Evolutionary conservation across 129 eudicot genomes (phyloP), one percentile per base, ranked within the genome.

Genomic region (Centella asiatica): DNA sequence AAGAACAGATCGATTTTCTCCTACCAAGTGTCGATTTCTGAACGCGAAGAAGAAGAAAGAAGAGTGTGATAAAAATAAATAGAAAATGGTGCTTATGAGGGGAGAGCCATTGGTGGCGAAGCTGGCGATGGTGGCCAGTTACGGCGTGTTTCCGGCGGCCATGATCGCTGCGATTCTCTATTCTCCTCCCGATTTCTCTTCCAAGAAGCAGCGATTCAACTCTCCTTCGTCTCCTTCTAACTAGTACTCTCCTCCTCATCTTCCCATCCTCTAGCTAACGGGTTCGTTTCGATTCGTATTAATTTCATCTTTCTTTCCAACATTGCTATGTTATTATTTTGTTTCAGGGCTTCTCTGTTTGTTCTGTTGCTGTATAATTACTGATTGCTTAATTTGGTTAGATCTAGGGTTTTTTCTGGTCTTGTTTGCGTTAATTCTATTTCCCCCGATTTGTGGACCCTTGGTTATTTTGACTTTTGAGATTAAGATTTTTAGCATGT

Each of bases 21-120:
- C 40, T 34, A 5, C 37, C n/a, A 19, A 3, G 4, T 49, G 13
- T 50, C 12, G 13, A 18, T 50, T 22, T 50, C 45, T 40, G 2
- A 40, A 20, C 28, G 11, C 26, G 27, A 50, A 50, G 0, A 23
- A 20, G 57, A 51, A 51, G 32, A 12, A 20, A 13, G 1, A 9
- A 3, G 13, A 13, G 13, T n/a, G n/a, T n/a, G 42, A 42, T 2
- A 20, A 24, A 6, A 11, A 42, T 5, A 11, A 11, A 42, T 23
- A 42, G 26, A 20, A 24, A 51, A 51, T 51, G 57, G 6, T 27
- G 40, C 22, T 68, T 18, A 26, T 79, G 77, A 70, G 67, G 56
- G 85, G 85, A 6, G 60, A 79, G 72, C 77, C 85, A 28, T 57
- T 79, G 74, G 77, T 79, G 68, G 46, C 77, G 32, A 79, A 79